A percentile compares a stretch with the other conserved stretches of the same genome.
Conservation (phyloP, 2,329 filamentous ascomycete species). For the Fusarium euwallaceae region DNA sequence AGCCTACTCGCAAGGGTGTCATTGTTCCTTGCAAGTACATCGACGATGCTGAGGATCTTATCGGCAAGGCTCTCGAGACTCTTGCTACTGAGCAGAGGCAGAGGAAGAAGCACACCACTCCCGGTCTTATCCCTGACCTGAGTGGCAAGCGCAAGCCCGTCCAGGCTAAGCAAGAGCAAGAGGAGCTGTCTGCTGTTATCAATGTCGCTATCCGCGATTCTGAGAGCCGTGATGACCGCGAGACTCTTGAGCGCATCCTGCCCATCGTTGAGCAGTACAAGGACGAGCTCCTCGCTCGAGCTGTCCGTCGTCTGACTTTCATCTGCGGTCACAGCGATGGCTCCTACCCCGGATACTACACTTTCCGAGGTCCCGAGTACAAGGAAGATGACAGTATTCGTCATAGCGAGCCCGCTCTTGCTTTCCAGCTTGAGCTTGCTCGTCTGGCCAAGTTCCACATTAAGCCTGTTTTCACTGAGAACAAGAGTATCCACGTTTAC, state of each 20-base stretch:
- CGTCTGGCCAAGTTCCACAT: constrained; percentile 97
- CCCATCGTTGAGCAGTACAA: constrained; percentile 84
- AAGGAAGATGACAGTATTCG: constrained; percentile 95
- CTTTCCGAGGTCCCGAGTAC: constrained; percentile 93
- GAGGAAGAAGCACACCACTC: constrained; percentile 66
- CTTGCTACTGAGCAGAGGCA: constrained; percentile 74
- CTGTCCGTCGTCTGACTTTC: constrained; percentile 92
- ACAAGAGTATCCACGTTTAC: constrained; percentile 99
- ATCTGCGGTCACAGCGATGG: constrained; percentile 96
- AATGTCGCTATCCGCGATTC: constrained; percentile 93
- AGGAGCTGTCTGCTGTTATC: constrained; percentile 90
- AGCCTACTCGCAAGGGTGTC: constrained; percentile 90
- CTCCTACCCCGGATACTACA: constrained; percentile 96
- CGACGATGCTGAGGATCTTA: constrained; percentile 90
- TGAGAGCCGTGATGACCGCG: constrained; percentile 84
- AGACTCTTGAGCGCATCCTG: constrained; percentile 81
- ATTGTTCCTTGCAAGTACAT: constrained; percentile 94
- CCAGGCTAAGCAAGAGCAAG: constrained; percentile 51
- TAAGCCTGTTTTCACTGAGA: constrained; percentile 98
- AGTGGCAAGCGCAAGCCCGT: constrained; percentile 76
- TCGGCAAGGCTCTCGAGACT: constrained; percentile 85
- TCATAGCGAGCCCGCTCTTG: constrained; percentile 94
- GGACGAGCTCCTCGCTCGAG: constrained; percentile 83
- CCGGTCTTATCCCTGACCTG: constrained; percentile 78
- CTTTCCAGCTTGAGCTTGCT: constrained; percentile 97